Base-by-base conservation (phyloP, 331 rosid species). In the Phaseolus coccineus region DNA sequence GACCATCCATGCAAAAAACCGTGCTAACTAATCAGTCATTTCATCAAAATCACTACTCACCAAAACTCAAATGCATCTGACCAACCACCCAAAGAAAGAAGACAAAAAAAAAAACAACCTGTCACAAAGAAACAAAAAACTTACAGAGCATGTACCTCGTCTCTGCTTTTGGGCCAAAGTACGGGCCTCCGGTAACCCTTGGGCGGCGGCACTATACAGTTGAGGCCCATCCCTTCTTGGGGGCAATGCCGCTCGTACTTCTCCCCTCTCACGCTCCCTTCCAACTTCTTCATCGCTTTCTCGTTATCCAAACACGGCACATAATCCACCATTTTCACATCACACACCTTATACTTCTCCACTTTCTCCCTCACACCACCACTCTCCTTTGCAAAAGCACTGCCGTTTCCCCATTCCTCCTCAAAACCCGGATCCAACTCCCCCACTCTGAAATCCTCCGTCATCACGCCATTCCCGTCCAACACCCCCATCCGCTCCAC, bases 151-250 rank as follows among this genome's bases (percentile, higher is more conserved):
- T 84, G 84, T 86, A 94, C 97, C 97, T 94, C 88, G 72, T 94
- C 93, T 81, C 93, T 85, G 86, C 98, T 94, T 82, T 71, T 61
- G 0, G 98, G 98, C 97, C 98, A 94, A 5, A 84, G 87, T n/a
- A 94, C 86, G 28, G 88, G 92, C 11, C 61, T 85, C 82, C 64
- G 82, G 59, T 94, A 94, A 12, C 87, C 91, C 11, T 85, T 71
- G 0, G 97, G 97, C 77, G 70, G 61, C 19, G 97, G 95, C 77
- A 94, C 87, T 79, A 89, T 37, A 87, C 98, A 94, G 76, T 84
- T 80, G 73, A 92, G 78, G 61, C 80, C 85, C 73, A 80, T 82
- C 37, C 63, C 88, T 77, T 78, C 33, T 30, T 68, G 79, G 0
- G 96, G 96, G 52, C 97, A 94, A 84, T 94, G 98, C 59, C 98